These are phyloP conservation scores for Aspergillus sp. DNA, from an alignment of 2,329 filamentous ascomycete genomes.

Conservation along the genomic window DNA sequence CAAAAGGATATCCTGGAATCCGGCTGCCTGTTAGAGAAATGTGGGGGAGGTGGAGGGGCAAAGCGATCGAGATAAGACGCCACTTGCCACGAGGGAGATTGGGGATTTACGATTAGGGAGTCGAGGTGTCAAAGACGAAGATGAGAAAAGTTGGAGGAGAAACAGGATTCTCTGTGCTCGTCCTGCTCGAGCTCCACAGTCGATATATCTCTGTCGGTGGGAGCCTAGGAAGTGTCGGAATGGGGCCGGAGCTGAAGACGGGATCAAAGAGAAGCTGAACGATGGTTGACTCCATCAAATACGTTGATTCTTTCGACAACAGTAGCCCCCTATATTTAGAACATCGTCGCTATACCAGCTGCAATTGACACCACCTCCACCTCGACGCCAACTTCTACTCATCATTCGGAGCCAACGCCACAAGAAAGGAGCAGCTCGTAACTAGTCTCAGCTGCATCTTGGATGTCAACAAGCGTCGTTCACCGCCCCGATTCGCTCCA, in stretches of 20 bases:
- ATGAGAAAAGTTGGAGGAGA: not conserved
- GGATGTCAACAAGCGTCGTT: not conserved
- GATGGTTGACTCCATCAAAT: not conserved
- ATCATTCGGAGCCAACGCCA: not conserved
- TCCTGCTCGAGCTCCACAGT: not conserved
- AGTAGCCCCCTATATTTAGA: not conserved
- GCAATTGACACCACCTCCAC: not conserved
- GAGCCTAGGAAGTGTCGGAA: not conserved
- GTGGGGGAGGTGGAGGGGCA: conserved; percentile 20
- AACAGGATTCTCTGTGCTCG: not conserved
- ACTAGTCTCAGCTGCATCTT: not conserved
- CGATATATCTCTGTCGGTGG: not conserved
- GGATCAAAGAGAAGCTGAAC: not conserved
- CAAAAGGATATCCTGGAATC: conserved; percentile 8
- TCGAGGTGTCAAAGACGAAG: not conserved
- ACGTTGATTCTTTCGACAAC: not conserved
- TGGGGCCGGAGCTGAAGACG: not conserved
- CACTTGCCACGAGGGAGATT: not conserved
- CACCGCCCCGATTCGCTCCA: not conserved
- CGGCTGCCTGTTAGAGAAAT: conserved; percentile 21
- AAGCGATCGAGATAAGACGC: conserved; percentile 6
- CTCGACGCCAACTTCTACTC: not conserved
- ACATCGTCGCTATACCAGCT: not conserved
- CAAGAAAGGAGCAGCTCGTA: too few species aligned
- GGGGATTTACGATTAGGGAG: not conserved